These are phyloP conservation scores for Cyclocybe aegerita DNA, from an alignment of 768 basidiomycete genomes.

Conservation along the genomic window DNA sequence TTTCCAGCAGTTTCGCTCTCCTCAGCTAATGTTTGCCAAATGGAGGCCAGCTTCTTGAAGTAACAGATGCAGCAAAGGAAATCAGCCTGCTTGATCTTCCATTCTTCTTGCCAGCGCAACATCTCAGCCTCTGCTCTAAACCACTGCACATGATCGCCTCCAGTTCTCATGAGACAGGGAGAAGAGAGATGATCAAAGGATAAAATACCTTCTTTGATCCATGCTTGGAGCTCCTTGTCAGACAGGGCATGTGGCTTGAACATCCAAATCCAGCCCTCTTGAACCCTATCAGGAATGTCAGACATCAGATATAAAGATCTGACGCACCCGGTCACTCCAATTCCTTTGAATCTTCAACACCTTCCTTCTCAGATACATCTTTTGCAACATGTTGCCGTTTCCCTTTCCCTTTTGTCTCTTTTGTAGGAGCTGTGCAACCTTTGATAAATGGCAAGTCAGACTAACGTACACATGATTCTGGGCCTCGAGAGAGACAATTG, in stretches of 20 bases:
- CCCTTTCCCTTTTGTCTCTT: too few species aligned
- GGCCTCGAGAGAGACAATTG: background rate
- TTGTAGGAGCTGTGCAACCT: too few species aligned
- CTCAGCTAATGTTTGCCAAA: slow-evolving; percentile 10
- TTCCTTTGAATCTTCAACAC: too few species aligned
- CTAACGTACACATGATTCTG: too few species aligned
- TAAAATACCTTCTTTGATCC: background rate
- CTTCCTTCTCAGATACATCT: too few species aligned
- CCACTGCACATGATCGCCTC: slow-evolving; percentile 26
- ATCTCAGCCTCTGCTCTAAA: slow-evolving; percentile 27
- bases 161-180: background rate
- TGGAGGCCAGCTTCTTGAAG: slow-evolving; percentile 9
- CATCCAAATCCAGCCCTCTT: too few species aligned
- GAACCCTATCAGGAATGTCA: too few species aligned
- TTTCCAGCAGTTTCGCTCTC: background rate
- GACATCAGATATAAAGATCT: too few species aligned
- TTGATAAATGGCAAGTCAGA: too few species aligned
- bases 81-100: slow-evolving; percentile 20
- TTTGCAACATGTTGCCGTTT: too few species aligned
- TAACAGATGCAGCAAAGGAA: slow-evolving; percentile 18
- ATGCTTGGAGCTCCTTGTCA: background rate
- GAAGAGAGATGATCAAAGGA: too few species aligned
- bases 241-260: background rate
- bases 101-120: slow-evolving; percentile 25
- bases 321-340: too few species aligned